Evolutionary conservation across 2,329 filamentous ascomycete species (phyloP), one percentile per base, ranked within the genome.

Genomic region (Dactylellina leptospora): DNA sequence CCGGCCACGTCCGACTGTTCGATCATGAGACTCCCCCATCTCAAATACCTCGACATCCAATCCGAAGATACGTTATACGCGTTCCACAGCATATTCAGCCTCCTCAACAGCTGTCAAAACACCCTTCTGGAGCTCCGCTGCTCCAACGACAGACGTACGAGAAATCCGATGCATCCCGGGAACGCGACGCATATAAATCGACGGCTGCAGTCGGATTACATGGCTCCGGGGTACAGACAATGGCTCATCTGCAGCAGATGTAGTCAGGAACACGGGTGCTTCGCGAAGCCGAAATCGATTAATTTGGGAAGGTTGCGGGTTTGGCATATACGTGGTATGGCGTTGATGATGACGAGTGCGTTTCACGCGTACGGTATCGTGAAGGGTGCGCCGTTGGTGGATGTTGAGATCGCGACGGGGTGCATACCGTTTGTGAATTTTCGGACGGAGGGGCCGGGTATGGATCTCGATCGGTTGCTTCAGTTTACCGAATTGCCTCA

Each of bases 41-140:
- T 64, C 3, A 56, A 22, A 13, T n/a, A 22, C 13, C 45, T 64
- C 4, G 50, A 51, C 1, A 56, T 28, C 10, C 28, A 16, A 38
- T 18, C 20, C 11, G 2, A 42, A 2, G 50, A 48, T 3, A n/a
- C 10, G 9, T 10, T 27, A 2, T 2, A 2, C 1, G 4, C 38
- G 2, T 64, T 56, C 13, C 60, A 64, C 28, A n/a, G 5, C 3
- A 25, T 64, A 13, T 64, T 64, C 28, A 42, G 13, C n/a, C 28
- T 64, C n/a, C 60, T 64, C 28, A 30, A 40, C 9, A 56, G 30
- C n/a, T 48, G 42, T 16, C 60, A 64, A 22, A 42, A 50, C 2
- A 56, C 18, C 3, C 40, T 64, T 4, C 23, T 16, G 10, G 50
- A 64, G 9, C 18, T 64, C 5, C 36, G 42, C 18, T 64, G 50